Evolutionary conservation across 257 asterid genomes (phyloP).

Genomic region (Lycium barbarum): DNA sequence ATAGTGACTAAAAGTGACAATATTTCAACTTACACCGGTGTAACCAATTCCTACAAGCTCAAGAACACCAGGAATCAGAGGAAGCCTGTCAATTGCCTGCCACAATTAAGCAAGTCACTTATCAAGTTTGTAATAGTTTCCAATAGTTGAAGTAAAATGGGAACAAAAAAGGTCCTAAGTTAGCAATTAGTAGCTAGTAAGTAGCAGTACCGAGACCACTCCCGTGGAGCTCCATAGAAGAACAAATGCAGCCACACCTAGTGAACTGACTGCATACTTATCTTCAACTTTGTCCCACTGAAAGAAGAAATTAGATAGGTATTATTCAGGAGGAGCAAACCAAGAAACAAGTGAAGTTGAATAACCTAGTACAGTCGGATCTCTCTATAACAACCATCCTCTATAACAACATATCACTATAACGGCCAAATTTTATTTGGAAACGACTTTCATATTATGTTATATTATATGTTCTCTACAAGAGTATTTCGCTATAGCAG

Average conservation of each 20-base stretch:
- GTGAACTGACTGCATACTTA: conserved; percentile 84
- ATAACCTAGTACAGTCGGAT: not conserved
- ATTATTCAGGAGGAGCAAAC: not conserved
- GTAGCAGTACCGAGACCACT: conserved; percentile 60
- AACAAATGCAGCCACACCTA: conserved; percentile 68
- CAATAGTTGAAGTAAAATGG: conserved; percentile 1
- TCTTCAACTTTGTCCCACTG: conserved; percentile 94
- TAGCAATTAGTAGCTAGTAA: not conserved
- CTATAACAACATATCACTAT: too few species aligned
- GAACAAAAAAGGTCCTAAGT: not conserved
- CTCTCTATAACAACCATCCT: too few species aligned
- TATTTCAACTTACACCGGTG: conserved; percentile 65
- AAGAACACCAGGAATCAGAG: conserved; percentile 80
- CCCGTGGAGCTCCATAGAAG: conserved; percentile 74
- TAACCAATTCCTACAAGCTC: conserved; percentile 93
- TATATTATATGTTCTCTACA: too few species aligned
- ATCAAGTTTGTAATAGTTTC: not conserved
- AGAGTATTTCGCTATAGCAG: too few species aligned
- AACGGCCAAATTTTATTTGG: too few species aligned
- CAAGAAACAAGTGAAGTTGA: not conserved
- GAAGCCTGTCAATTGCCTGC: conserved; percentile 92
- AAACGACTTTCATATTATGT: too few species aligned
- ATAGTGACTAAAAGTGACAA: not conserved
- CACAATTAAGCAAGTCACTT: conserved; percentile 15
- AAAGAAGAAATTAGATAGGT: not conserved